Evolutionary conservation across 331 rosid genomes (phyloP).

Genomic region (Acacia concinna): DNA sequence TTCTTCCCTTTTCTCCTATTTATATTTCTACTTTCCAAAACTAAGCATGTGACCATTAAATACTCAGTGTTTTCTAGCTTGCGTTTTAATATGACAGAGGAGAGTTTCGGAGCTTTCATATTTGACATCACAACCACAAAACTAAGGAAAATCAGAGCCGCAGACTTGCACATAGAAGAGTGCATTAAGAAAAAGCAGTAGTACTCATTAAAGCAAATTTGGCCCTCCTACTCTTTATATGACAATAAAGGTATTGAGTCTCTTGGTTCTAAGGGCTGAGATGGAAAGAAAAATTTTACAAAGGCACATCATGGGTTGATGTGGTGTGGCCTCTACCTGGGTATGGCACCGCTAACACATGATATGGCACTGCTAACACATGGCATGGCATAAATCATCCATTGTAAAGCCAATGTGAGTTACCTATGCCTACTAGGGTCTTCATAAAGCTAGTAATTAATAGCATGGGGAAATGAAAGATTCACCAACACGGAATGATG

Average conservation of each 20-base stretch:
- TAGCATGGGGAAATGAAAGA: neutral
- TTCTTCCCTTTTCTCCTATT: too few species aligned
- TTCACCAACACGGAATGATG: neutral
- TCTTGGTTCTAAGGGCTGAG: neutral
- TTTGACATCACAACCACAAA: slow-evolving; percentile 31
- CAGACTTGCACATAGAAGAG: neutral
- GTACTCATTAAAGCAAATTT: neutral
- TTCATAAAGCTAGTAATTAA: neutral
- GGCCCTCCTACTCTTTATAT: neutral
- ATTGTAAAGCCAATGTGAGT: neutral
- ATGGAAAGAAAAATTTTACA: neutral
- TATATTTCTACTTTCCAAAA: too few species aligned
- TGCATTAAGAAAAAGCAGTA: neutral
- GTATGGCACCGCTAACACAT: neutral
- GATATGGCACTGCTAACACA: neutral
- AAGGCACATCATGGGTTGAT: neutral
- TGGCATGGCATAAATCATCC: neutral
- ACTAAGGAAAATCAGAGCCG: slow-evolving; percentile 2
- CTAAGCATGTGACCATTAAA: neutral
- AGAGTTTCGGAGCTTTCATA: slow-evolving; percentile 39
- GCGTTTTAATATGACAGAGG: slow-evolving; percentile 20
- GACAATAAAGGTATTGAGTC: neutral
- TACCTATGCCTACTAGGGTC: neutral
- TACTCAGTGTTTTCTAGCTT: neutral
- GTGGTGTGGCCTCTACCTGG: neutral